Evolutionary conservation across 768 basidiomycete genomes (phyloP).

Genomic region (Mycena sanguinolenta): DNA sequence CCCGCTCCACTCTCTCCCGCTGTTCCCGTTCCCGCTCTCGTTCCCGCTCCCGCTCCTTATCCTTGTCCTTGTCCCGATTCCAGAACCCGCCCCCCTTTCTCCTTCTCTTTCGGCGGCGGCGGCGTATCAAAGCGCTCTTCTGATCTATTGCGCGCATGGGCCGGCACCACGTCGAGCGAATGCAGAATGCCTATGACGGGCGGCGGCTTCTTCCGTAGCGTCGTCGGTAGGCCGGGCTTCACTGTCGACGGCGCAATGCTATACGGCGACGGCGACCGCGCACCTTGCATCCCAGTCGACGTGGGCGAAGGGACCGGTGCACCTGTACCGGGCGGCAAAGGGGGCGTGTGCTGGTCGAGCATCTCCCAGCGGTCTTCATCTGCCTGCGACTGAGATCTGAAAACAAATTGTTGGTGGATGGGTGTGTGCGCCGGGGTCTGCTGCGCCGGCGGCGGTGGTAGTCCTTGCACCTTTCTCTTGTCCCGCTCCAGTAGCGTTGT

Average conservation of each 20-base stretch:
- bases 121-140: slow-evolving; percentile 46
- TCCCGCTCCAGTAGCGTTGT: no score
- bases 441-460: slow-evolving; percentile 15
- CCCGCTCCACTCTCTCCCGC: slow-evolving; percentile 30
- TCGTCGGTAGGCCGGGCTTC: slow-evolving; percentile 32
- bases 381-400: slow-evolving; percentile 35
- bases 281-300: no score
- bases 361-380: slow-evolving; percentile 65
- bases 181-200: slow-evolving; percentile 64
- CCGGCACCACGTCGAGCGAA: slow-evolving; percentile 68
- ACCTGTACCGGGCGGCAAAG: slow-evolving; percentile 59
- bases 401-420: slow-evolving; percentile 55
- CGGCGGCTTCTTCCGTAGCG: slow-evolving; percentile 47
- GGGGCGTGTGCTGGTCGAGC: slow-evolving; percentile 44
- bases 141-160: slow-evolving; percentile 47
- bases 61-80: slow-evolving; percentile 41
- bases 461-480: no score
- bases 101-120: slow-evolving; percentile 49
- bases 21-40: no score
- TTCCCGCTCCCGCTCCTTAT: slow-evolving; percentile 50
- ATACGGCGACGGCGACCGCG: slow-evolving; percentile 62
- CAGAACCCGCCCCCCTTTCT: slow-evolving; percentile 65
- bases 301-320: slow-evolving; percentile 55
- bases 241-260: slow-evolving; percentile 47
- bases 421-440: slow-evolving; percentile 43